Base-by-base conservation (phyloP, 805 yeast species). In the Kuraishia borneana region DNA sequence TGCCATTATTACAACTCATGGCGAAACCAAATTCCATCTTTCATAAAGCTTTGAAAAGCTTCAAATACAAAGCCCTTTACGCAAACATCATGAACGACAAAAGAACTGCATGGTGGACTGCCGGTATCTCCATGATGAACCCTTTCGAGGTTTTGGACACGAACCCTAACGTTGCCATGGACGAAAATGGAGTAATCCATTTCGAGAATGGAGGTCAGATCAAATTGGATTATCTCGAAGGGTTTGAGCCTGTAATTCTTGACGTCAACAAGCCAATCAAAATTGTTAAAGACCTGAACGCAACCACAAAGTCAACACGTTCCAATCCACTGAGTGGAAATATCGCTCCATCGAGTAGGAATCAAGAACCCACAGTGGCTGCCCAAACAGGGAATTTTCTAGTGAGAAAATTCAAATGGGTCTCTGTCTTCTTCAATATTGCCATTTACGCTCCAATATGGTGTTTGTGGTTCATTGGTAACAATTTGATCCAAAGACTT, bases 41-140 rank as follows among this genome's bases (percentile, higher is more conserved):
- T 49, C 68, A 54, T 49, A 62, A 65, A 41, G 81, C 76, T 1
- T 59, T 84, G 28, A 43, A 59, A 20, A 38, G 39, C 21, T 85
- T 84, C 58, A 56, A 65, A 39, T 51, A 70, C 41, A 63, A 66
- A 29, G 53, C 75, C 5, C 54, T 83, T 30, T 83, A 84, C 48
- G 82, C 92, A 5, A 85, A 85, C 54, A 68, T 82, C 27, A 69
- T 77, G 38, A 82, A 84, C 41, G 95, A 84, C 56, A 76, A 76
- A 42, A 70, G 94, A 43, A 76, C 94, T 3, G 70, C 83, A 12
- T 85, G 83, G 79, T 83, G 82, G 71, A 83, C 94, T 2, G 65
- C 94, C 1, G 83, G 83, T 4, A 81, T 81, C 23, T 70, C 81
- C 1, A 45, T 54, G 19, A 55, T 61, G 25, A 84, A 80, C 44